Conservation (phyloP, 257 asterid genomes). For the Solanum virginianum region DNA sequence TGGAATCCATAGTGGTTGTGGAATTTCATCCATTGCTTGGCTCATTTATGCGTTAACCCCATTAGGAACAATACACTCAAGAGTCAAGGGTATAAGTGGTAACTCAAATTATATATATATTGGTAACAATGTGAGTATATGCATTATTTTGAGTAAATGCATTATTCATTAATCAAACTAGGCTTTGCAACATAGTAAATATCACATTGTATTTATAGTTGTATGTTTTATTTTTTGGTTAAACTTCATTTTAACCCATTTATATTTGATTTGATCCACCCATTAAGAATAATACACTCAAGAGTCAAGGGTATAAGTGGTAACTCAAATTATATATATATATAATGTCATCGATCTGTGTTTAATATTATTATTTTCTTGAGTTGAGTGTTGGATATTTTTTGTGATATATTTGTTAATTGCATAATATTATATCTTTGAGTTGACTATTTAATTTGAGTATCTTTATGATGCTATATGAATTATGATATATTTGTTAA, state of each 20-base stretch:
- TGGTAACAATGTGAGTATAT: neutral
- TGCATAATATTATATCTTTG: neutral
- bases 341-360: neutral
- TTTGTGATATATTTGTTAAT: neutral
- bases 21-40: constrained; percentile 65
- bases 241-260: neutral
- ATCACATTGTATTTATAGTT: neutral
- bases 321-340: neutral
- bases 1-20: constrained; percentile 72
- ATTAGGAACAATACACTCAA: neutral
- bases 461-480: neutral
- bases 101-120: neutral
- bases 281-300: neutral
- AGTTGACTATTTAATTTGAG: neutral
- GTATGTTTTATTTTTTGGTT: too few species aligned
- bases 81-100: neutral
- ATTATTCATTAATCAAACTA: neutral
- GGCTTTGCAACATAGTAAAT: neutral
- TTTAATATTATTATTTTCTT: neutral
- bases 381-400: neutral
- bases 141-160: too few species aligned
- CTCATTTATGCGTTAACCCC: constrained; percentile 32
- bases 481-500: neutral
- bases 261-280: neutral
- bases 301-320: neutral